Evolutionary conservation across 202 grass and related monocot species (phyloP), one percentile per base, ranked within the genome.

Genomic region (Bolboschoenoplectus hybrid): DNA sequence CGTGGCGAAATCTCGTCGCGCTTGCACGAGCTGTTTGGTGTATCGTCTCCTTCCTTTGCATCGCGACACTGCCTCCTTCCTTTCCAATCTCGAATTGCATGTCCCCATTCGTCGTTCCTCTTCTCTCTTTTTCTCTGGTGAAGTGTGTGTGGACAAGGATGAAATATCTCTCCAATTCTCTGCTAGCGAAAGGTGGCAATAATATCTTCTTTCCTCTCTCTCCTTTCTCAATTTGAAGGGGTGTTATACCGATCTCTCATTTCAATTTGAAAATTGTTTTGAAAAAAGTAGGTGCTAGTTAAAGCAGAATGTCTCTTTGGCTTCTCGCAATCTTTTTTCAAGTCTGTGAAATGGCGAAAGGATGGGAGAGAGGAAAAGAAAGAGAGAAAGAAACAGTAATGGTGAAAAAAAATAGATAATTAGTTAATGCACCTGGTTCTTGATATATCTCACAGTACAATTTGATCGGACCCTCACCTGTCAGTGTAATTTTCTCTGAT

Each of bases 1-100:
- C 13, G 93, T 90, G 20, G 96, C 96, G 65, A 95, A 88, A 82
- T 89, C 93, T 40, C 90, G 73, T 7, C 96, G 90, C 63, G 91
- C 96, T 89, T 87, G 85, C 50, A 95, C 96, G 4, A 98, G 91
- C 56, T 98, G 96, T 89, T 91, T 98, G 63, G 92, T 95, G 93
- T 95, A 98, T 9, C 96, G 81, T 36, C 91, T 61, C 13, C 96
- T 88, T 63, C 92, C 93, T 90, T 98, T 98, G 91, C 96, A 98
- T 12, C 96, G 85, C 55, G 96, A 93, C 47, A 98, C 96, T 35
- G 90, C 91, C 79, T 98, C 95, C 84, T 91, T 87, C 56, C 91
- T 78, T 84, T 98, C 96, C 67, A 98, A 63, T 87, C 90, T 73
- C 52, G 96, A 98, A 81, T 95, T 91, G 89, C 91, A 94, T 85